Conservation (phyloP, 2,329 filamentous ascomycete species). For the Sclerotinia spermophila region DNA sequence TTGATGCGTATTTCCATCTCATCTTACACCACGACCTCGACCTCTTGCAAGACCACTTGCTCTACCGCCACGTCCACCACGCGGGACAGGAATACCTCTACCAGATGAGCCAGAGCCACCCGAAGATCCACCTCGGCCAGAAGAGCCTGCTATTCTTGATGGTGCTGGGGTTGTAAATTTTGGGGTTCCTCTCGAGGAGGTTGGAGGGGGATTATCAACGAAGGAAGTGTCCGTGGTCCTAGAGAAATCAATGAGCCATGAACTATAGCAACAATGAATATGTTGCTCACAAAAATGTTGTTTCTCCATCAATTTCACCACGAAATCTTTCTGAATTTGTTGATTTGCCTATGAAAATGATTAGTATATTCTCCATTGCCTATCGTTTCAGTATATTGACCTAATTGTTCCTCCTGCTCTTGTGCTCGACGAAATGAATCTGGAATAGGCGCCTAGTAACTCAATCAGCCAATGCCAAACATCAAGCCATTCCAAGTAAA, state of each 20-base stretch:
- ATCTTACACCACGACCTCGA: slow-evolving; percentile 33
- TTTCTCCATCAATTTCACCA: slow-evolving; percentile 57
- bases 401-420: slow-evolving; percentile 51
- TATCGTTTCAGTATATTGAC: slow-evolving; percentile 32
- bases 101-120: slow-evolving; percentile 31
- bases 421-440: slow-evolving; percentile 75
- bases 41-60: slow-evolving; percentile 38
- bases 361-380: slow-evolving; percentile 17
- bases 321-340: slow-evolving; percentile 39
- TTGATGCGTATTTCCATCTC: slow-evolving; percentile 23
- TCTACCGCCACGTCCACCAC: slow-evolving; percentile 35
- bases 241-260: slow-evolving; percentile 23
- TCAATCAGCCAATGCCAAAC: slow-evolving; percentile 10
- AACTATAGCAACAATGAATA: slow-evolving; percentile 3
- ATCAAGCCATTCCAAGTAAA: slow-evolving; percentile 16
- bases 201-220: slow-evolving; percentile 76
- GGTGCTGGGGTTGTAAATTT: slow-evolving; percentile 39
- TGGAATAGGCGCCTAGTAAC: slow-evolving; percentile 67
- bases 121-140: slow-evolving; percentile 22
- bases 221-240: slow-evolving; percentile 92
- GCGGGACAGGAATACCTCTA: slow-evolving; percentile 35
- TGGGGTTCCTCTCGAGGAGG: slow-evolving; percentile 48
- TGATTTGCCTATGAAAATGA: slow-evolving; percentile 29
- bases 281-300: slow-evolving; percentile 72
- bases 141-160: slow-evolving; percentile 28